phyloP scores from a whole-genome alignment of 176 grass and related monocot species.

The Rhynchospora tenuis region DNA sequence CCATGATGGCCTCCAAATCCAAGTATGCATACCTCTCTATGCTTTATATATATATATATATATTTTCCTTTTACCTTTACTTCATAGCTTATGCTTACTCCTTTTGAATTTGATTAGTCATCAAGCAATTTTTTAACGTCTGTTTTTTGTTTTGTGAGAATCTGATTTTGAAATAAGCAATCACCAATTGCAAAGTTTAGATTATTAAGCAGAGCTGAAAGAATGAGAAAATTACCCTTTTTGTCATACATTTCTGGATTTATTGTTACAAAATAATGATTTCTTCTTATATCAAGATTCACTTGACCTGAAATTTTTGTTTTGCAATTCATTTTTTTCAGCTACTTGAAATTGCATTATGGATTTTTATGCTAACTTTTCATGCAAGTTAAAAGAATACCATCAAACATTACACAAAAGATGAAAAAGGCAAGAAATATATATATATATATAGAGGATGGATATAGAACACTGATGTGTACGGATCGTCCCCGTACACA shows the following conservation, averaged over 20 bases:
- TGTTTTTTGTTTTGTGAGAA: not conserved
- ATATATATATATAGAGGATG: too few relatives aligned
- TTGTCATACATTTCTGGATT: not conserved
- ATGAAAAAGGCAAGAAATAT: not conserved
- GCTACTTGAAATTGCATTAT: not conserved
- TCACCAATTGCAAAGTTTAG: not conserved
- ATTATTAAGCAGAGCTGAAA: not conserved
- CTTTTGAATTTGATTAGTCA: not conserved
- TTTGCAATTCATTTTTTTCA: not conserved
- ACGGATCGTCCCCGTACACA: too few relatives aligned
- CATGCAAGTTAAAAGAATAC: not conserved
- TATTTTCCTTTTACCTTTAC: not conserved
- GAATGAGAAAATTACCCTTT: not conserved
- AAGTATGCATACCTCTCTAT: conserved; percentile 26
- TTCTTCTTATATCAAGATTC: not conserved
- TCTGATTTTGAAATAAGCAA: not conserved
- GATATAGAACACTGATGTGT: too few relatives aligned
- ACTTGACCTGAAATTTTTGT: not conserved
- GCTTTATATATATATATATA: too few relatives aligned
- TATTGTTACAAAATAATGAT: not conserved
- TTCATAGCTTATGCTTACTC: not conserved
- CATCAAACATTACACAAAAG: not conserved
- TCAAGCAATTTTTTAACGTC: not conserved
- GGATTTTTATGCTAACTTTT: not conserved
- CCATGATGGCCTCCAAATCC: conserved; percentile 55